Conservation (phyloP, 306 rosid species). For the Phaseolus lunatus region DNA sequence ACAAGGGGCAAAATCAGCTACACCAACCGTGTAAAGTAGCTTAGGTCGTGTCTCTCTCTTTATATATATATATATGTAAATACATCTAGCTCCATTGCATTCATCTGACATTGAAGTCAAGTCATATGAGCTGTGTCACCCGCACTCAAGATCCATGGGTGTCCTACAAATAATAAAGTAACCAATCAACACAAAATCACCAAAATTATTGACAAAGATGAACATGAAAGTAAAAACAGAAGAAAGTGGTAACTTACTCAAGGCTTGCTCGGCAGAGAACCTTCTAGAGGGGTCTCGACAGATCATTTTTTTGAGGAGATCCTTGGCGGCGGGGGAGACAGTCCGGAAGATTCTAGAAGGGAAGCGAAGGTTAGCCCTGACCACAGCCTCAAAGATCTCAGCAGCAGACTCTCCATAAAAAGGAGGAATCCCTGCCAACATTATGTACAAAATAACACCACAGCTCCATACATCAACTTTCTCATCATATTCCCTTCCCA, state of each 20-base stretch:
- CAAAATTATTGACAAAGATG: too few species aligned
- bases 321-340: constrained; percentile 78
- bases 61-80: too few species aligned
- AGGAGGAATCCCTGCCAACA: constrained; percentile 86
- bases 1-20: constrained; percentile 29
- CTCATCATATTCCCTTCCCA: constrained; percentile 69
- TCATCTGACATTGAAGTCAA: not conserved
- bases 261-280: constrained; percentile 80
- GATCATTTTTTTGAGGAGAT: constrained; percentile 85
- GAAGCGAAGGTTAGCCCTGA: constrained; percentile 79
- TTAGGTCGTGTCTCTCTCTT: not conserved
- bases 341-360: constrained; percentile 75
- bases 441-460: constrained; percentile 76
- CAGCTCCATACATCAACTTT: constrained; percentile 91
- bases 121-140: constrained; percentile 56
- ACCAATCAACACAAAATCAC: not conserved
- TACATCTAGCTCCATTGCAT: not conserved
- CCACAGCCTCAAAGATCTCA: constrained; percentile 76
- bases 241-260: constrained; percentile 54
- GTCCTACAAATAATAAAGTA: constrained; percentile 52
- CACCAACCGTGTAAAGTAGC: not conserved
- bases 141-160: constrained; percentile 84
- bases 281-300: constrained; percentile 73
- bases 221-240: not conserved
- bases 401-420: constrained; percentile 74